Base-by-base conservation (phyloP, 495 filamentous ascomycete genomes). In the Penicillium canariense region DNA sequence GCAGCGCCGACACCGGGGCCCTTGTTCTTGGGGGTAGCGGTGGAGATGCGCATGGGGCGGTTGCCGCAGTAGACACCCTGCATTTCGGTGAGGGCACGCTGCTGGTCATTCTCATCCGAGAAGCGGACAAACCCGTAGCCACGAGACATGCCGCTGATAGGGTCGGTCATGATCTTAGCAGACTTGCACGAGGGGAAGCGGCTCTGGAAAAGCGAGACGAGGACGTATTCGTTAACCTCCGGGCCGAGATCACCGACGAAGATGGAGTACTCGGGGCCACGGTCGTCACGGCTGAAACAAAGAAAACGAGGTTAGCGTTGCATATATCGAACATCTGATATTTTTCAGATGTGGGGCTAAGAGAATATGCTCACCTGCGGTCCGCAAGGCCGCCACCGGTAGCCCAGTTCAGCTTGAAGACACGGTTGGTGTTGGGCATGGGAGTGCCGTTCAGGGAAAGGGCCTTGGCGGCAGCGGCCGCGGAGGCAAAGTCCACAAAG, bases 91-190 rank as follows among this genome's bases (percentile, higher is more conserved):
- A 99, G 78, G 42, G 94, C 94, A 32, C 89, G 87, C 80, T 97
- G 94, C 77, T 97, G 93, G 65, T 99, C 95, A 53, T 79, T 73
- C 75, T 97, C 93, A 58, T 94, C 90, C 35, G 90, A 87, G 73
- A 99, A 99, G 56, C 94, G 89, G 50, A 99, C 94, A 63, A 99
- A 99, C 23, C 94, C 94, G 63, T 99, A 99, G 31, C 94, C 94
- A 48, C 94, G 90, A 26, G 93, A 97, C 84, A 97, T 92, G 61
- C 94, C 94, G 50, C 86, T 93, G 73, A 97, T 94, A 50, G 96
- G 94, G 64, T 99, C 94, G 38, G 95, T 96, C 94, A 99, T 99
- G 73, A 99, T 99, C 80, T 99, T 99, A 55, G 95, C 94, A 9
- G 91, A 96, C 78, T 97, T 97, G 88, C 95, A 97, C 5, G 90